Evolutionary conservation across 306 rosid species (phyloP), one percentile per base, ranked within the genome.

Genomic region (Begonia masoniana): DNA sequence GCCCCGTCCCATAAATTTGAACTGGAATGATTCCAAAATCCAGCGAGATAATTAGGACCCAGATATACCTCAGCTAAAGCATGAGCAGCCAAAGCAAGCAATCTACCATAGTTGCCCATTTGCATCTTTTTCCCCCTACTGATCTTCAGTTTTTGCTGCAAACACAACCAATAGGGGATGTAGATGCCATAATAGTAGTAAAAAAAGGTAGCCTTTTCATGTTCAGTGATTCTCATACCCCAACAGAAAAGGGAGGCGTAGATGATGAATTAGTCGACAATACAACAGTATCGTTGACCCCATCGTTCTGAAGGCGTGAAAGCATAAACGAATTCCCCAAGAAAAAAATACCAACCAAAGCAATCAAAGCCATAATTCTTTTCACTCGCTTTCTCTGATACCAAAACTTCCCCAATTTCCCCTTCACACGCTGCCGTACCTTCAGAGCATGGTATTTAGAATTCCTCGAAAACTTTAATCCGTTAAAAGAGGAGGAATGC

Each of bases 51-150:
- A 57, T 13, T 56, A 26, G 47, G 52, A 16, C 62, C 17, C 15
- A 24, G 54, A 14, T 35, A 59, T 91, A 91, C 96, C 96, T 85
- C 96, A 55, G 99, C 96, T 67, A 86, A 74, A 12, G 96, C 96
- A 73, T 83, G 99, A 13, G 99, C 82, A 56, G 99, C 88, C 71
- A 91, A 64, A 55, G 88, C 86, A 81, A 91, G 62, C 84, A 91
- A 42, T 73, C 99, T 77, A 41, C 68, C 84, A 54, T 77, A 86
- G 39, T 59, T 70, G 50, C 83, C 92, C 65, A 68, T 81, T 47
- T 13, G 71, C 17, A 63, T 56, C 66, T 68, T 75, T 65, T 81
- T 83, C 48, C 67, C 81, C 63, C 66, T 74, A 54, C 78, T 73
- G 69, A 45, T 8, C 68, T 76, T 75, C 79, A 36, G 55, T 47